phyloP scores from a whole-genome alignment of 768 basidiomycete genomes.

The Pleurotus eryngii region DNA sequence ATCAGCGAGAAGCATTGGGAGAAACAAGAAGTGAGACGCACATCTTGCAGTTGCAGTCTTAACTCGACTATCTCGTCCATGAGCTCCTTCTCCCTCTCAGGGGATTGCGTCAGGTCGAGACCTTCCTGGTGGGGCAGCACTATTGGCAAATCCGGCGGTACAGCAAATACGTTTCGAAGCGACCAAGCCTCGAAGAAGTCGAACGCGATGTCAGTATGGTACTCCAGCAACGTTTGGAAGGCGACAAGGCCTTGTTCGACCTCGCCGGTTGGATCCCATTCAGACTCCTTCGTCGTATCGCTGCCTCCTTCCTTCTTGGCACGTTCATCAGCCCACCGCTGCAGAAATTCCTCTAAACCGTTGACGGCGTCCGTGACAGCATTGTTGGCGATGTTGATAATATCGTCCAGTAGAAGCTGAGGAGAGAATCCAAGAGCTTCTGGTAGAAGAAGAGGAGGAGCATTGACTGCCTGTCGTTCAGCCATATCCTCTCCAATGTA shows the following conservation, averaged over 20 bases:
- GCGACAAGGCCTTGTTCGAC: conserved; percentile 79
- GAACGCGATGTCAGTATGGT: conserved; percentile 86
- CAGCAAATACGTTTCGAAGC: conserved; percentile 80
- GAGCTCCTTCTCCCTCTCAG: conserved; percentile 58
- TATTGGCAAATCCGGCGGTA: conserved; percentile 64
- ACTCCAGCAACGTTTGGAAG: conserved; percentile 85
- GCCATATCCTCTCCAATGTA: not conserved
- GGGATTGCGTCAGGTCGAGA: conserved; percentile 58
- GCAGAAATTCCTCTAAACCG: conserved; percentile 74
- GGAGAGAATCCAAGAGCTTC: conserved; percentile 84
- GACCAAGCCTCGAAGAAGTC: conserved; percentile 93
- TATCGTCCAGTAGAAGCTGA: conserved; percentile 81
- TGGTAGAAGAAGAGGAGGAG: conserved; percentile 52
- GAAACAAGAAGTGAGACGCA: conserved; percentile 31
- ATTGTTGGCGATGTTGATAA: conserved; percentile 80
- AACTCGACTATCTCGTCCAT: conserved; percentile 68
- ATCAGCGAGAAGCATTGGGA: conserved; percentile 6
- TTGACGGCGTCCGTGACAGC: conserved; percentile 76
- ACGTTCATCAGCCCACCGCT: conserved; percentile 70
- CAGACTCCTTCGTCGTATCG: conserved; percentile 19
- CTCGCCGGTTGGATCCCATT: conserved; percentile 64
- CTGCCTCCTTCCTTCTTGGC: conserved; percentile 31
- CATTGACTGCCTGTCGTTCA: conserved; percentile 9
- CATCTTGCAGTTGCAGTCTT: conserved; percentile 64
- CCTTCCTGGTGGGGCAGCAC: conserved; percentile 76